Evolutionary conservation across 108 stramenopile species (phyloP).

Genomic region (Nitzschia sp.): DNA sequence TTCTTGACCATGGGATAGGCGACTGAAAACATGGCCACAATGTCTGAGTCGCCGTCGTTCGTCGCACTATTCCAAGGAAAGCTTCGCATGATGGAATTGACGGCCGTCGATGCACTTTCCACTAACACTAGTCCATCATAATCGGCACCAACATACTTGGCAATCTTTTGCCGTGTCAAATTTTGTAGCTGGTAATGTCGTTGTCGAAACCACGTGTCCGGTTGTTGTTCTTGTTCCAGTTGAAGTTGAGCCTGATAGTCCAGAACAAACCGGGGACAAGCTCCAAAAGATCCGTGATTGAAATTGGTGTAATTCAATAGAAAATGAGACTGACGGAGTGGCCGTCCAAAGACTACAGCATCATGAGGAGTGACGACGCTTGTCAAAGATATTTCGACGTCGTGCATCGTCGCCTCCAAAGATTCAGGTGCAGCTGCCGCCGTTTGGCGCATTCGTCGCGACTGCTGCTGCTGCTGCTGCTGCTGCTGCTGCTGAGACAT

Average conservation of each 20-base stretch:
- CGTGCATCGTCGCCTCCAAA: no score
- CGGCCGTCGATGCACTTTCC: slow-evolving; percentile 35
- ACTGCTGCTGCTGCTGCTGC: no score
- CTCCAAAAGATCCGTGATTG: slow-evolving; percentile 29
- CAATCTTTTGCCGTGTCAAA: neutral
- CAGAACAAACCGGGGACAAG: slow-evolving; percentile 17
- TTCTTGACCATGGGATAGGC: slow-evolving; percentile 41
- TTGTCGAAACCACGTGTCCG: slow-evolving; percentile 19
- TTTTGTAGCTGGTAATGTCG: neutral
- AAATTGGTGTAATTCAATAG: slow-evolving; percentile 25
- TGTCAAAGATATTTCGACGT: no score
- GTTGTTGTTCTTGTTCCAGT: slow-evolving; percentile 19
- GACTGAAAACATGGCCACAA: slow-evolving; percentile 8
- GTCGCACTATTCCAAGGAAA: slow-evolving; percentile 1
- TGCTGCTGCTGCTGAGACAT: no score
- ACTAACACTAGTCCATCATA: slow-evolving; percentile 21
- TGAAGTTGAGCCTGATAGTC: slow-evolving; percentile 6
- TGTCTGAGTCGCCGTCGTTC: neutral
- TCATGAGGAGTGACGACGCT: no score
- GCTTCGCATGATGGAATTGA: slow-evolving; percentile 31
- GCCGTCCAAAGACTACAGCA: neutral
- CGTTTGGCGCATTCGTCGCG: no score
- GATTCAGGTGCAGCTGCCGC: no score
- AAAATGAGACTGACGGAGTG: slow-evolving; percentile 2
- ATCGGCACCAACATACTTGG: slow-evolving; percentile 8